A percentile compares a stretch with the other conserved stretches of the same genome.
These are phyloP conservation scores for Vachellia collinsii DNA, from an alignment of 306 rosid genomes.

Conservation along the genomic window DNA sequence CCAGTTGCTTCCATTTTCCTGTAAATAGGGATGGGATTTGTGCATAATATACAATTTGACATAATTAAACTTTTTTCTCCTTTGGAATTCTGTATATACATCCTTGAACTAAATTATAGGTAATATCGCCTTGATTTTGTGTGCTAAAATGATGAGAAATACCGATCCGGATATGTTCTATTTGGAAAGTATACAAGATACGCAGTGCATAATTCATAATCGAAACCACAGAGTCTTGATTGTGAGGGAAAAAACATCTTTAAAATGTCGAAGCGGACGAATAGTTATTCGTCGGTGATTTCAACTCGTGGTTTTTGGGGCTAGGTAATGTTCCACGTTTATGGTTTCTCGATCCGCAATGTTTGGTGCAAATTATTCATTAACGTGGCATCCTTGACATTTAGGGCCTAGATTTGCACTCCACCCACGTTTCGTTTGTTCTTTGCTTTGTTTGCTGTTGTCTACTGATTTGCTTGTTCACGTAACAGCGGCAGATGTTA, in stretches of 20 bases:
- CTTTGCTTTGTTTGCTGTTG: background rate
- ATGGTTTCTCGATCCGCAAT: background rate
- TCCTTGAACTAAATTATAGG: background rate
- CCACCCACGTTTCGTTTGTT: background rate
- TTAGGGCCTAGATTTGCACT: background rate
- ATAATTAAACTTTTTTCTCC: background rate
- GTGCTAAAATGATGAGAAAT: background rate
- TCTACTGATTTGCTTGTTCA: conserved; percentile 30
- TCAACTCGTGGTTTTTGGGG: background rate
- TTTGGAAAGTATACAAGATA: background rate
- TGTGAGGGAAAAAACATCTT: background rate
- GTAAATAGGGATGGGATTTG: too few species aligned
- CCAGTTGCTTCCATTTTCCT: too few species aligned
- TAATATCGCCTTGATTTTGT: background rate
- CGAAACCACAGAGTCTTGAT: background rate
- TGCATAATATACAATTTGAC: background rate
- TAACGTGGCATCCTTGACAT: background rate
- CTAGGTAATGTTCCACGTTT: background rate
- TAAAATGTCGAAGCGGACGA: background rate
- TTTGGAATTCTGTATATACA: background rate
- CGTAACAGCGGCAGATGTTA: conserved; percentile 83
- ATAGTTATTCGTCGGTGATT: background rate
- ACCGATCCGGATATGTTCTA: background rate
- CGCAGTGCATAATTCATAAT: background rate
- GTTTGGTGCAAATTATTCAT: background rate